Evolutionary conservation across 495 filamentous ascomycete genomes (phyloP).

Genomic region (Podospora bellae-mahoneyi): DNA sequence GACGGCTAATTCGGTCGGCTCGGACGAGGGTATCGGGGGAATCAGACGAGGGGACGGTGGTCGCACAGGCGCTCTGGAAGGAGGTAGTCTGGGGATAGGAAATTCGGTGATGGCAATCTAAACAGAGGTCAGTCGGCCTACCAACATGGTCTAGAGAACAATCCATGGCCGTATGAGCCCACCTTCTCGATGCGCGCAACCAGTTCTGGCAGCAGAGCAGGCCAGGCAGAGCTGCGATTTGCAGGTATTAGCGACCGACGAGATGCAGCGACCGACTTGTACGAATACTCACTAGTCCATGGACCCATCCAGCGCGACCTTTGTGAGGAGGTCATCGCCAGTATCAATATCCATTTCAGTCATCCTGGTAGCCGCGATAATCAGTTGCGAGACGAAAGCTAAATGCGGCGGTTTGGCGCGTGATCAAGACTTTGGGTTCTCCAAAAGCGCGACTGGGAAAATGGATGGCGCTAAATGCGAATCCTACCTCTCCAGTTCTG

Average conservation of each 20-base stretch:
- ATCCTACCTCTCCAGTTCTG: not conserved
- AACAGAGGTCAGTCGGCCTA: constrained; percentile 15
- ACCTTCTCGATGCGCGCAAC: constrained; percentile 44
- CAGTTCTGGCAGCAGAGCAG: constrained; percentile 35
- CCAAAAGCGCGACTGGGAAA: not conserved
- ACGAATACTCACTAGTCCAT: constrained; percentile 61
- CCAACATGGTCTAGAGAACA: constrained; percentile 40
- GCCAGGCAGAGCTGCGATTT: constrained; percentile 38
- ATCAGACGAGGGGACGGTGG: constrained; percentile 42
- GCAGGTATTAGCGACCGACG: not conserved
- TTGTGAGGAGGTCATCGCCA: constrained; percentile 62
- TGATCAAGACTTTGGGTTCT: constrained; percentile 2
- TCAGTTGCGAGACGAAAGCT: constrained; percentile 12
- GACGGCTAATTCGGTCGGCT: constrained; percentile 43
- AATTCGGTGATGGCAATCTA: constrained; percentile 45
- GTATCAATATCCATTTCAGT: constrained; percentile 43
- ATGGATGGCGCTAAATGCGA: not conserved
- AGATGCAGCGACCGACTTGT: not conserved
- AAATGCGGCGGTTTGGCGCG: constrained; percentile 12
- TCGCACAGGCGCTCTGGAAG: constrained; percentile 30
- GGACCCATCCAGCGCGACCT: constrained; percentile 60
- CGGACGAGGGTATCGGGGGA: constrained; percentile 46
- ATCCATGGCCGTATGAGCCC: constrained; percentile 32
- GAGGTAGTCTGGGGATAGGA: constrained; percentile 41
- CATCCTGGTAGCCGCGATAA: constrained; percentile 29